These are phyloP conservation scores for Lophiotrema nucula DNA, from an alignment of 495 filamentous ascomycete genomes.

Conservation along the genomic window DNA sequence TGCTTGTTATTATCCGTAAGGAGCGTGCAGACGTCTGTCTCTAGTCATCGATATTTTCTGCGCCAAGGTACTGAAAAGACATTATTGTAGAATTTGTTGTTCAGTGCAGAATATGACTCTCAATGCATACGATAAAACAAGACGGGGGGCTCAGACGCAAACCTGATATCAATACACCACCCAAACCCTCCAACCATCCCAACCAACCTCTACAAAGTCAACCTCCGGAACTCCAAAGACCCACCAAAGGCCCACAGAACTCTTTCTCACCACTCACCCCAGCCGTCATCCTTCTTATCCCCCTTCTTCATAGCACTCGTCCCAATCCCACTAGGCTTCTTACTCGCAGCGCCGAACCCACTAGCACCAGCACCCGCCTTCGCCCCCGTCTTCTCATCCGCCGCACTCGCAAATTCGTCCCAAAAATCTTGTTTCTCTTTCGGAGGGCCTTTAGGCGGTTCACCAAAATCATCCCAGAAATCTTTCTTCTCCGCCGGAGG, in stretches of 20 bases:
- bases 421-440: conserved; percentile 54
- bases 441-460: conserved; percentile 36
- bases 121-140: too few relatives aligned
- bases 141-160: too few relatives aligned
- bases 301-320: conserved; percentile 30
- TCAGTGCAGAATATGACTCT: too few relatives aligned
- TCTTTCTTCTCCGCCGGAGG: conserved; percentile 42
- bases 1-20: too few relatives aligned
- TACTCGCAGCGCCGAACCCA: conserved; percentile 72
- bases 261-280: conserved; percentile 32
- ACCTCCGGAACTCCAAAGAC: neutral
- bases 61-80: too few relatives aligned
- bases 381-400: conserved; percentile 18
- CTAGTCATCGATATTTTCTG: too few relatives aligned
- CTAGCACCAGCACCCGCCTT: conserved; percentile 44
- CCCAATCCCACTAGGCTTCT: conserved; percentile 47
- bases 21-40: too few relatives aligned
- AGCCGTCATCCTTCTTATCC: conserved; percentile 37
- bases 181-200: neutral
- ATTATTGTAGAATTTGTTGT: too few relatives aligned
- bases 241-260: neutral
- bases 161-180: conserved; percentile 6
- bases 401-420: conserved; percentile 62
- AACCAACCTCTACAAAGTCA: conserved; percentile 1
- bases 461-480: conserved; percentile 67